Evolutionary conservation across 2,329 filamentous ascomycete species (phyloP).

Genomic region (Pseudocercospora fijiensis): DNA sequence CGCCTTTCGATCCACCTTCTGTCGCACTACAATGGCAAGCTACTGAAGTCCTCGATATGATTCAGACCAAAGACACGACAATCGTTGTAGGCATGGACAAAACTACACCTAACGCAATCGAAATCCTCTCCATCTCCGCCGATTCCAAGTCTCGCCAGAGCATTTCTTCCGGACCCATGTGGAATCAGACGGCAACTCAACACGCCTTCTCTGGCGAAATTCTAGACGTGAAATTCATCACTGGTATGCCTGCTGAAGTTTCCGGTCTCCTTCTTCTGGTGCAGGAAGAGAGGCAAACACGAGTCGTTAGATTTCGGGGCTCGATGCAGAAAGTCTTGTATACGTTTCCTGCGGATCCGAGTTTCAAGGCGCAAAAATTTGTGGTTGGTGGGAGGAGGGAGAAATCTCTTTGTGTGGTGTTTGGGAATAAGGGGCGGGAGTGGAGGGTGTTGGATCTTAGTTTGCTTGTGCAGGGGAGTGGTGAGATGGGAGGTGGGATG

Average conservation of each 20-base stretch:
- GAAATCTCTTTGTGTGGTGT: conserved; percentile 54
- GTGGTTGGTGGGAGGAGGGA: conserved; percentile 58
- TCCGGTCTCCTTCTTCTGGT: conserved; percentile 7
- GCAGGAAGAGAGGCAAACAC: neutral
- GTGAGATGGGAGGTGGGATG: neutral
- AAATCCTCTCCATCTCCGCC: neutral
- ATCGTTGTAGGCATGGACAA: neutral
- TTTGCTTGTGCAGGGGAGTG: neutral
- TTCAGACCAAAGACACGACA: neutral
- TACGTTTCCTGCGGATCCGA: conserved; percentile 45
- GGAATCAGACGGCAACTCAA: neutral
- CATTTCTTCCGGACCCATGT: neutral
- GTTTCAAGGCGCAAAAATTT: conserved; percentile 52
- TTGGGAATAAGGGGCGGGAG: conserved; percentile 54
- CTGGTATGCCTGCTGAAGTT: neutral
- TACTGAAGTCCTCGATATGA: conserved; percentile 17
- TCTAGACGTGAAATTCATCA: conserved; percentile 16
- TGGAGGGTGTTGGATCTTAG: conserved; percentile 57
- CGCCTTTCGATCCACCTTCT: conserved; percentile 17
- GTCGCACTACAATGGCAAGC: conserved; percentile 7
- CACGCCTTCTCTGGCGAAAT: conserved; percentile 1
- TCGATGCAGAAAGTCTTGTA: conserved; percentile 41
- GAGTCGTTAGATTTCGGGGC: neutral
- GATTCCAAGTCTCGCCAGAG: neutral
- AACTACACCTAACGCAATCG: neutral